Evolutionary conservation across 2,329 filamentous ascomycete genomes (phyloP), one percentile per base, ranked within the genome.

Genomic region (Sphaerostilbella broomeana): DNA sequence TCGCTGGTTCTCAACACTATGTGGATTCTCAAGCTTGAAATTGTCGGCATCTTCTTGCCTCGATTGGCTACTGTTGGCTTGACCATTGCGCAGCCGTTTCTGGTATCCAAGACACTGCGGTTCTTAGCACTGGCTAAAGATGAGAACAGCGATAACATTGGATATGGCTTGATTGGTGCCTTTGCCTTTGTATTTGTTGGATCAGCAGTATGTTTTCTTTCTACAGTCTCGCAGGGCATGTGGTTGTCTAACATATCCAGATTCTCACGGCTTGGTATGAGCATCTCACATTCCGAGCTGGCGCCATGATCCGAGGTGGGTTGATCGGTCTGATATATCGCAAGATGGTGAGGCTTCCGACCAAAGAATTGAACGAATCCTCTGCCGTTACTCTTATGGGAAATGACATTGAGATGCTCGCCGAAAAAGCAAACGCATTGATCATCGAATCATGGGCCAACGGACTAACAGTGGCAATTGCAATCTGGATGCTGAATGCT

Each of bases 371-470:
- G 6, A 48, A 43, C 17, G 51, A 57, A 30, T 58, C 57, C 2
- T 52, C 57, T 1, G 56, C 54, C 1, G 39, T 60, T 5, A 34
- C 55, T 0, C 47, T 60, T 4, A 60, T 60, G 57, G 54, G 57
- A 0, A 60, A 57, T 7, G 57, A 60, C 25, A 51, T 59, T 0
- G 56, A 60, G 35, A 60, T 48, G 1, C 38, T 60, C 1, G 51
- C 48, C 0, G 56, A 57, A 28, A 50, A 46, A 6, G 42, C 55
- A 1, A 51, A 57, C 24, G 24, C 47, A 15, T 39, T 62, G 9
- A 38, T 59, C 6, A 46, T 60, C 7, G 57, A 62, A 26, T 52
- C 47, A 2, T 62, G 55, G 54, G 55, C 57, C 2, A 59, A 58
- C 5, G 44, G 48, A 1, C 36, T 61, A 8, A 57, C 55, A 1